A percentile compares a stretch with the other conserved stretches of the same genome.
Conservation (phyloP, 306 rosid genomes). For the Pyrus betulifolia region DNA sequence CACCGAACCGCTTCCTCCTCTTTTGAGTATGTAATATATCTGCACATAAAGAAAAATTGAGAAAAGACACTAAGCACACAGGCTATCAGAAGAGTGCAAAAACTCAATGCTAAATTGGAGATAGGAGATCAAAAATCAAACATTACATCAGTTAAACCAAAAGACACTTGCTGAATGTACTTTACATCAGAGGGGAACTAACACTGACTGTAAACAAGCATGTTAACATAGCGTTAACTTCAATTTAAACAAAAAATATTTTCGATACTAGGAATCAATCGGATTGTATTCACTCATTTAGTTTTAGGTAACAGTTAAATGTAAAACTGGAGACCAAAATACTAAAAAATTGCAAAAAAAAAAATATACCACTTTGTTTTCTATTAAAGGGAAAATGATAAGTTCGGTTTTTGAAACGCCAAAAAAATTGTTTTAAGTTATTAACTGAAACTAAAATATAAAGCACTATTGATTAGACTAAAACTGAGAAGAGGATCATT, state of each 20-base stretch:
- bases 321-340: neutral
- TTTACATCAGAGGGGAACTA: neutral
- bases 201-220: neutral
- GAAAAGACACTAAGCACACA: neutral
- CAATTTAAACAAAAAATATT: too few species aligned
- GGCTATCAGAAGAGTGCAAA: neutral
- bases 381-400: neutral
- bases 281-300: too few species aligned
- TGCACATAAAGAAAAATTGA: slow-evolving; percentile 14
- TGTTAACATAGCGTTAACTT: too few species aligned
- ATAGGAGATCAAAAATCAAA: neutral
- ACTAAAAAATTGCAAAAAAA: neutral
- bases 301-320: too few species aligned
- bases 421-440: neutral
- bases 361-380: neutral
- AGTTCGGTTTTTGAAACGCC: neutral
- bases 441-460: neutral
- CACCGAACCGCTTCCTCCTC: slow-evolving; percentile 98
- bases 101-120: neutral
- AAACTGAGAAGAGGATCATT: neutral
- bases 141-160: neutral
- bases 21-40: slow-evolving; percentile 94
- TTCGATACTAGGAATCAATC: too few species aligned
- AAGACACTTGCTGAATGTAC: neutral
- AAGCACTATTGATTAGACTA: neutral